Base-by-base conservation (phyloP, 495 filamentous ascomycete genomes). In the Sphaerosporella brunnea region DNA sequence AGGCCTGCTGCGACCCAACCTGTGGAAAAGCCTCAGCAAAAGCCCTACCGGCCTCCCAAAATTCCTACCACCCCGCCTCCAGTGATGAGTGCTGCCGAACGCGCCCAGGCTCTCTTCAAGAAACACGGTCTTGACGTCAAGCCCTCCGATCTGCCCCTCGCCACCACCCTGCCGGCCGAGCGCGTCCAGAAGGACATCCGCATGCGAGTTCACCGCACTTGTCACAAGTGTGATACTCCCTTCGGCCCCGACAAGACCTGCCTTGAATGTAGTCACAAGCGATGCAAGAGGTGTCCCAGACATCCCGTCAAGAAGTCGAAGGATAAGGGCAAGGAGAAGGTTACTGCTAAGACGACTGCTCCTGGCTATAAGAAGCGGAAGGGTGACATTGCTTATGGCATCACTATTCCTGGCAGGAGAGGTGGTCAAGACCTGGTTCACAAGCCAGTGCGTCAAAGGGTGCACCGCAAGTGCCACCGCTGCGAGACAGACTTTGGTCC, bases 181-280 rank as follows among this genome's bases (percentile, higher is more conserved):
- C 80, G 88, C 21, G 78, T 94, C 15, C 77, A 88, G 61, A 93
- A 88, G 64, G 76, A 82, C 15, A 84, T 94, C 51, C 81, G 84
- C 52, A 92, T 96, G 80, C 75, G 88, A 25, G 79, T 94, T 28
- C 87, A 83, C 54, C 79, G 82, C 45, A 76, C 69, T 47, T 92
- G 84, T 56, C 84, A 92, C 59, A 73, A 71, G 49, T 92, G 84
- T 62, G 70, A 79, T 51, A 76, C 77, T 2, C 70, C 70, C 15
- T 92, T 79, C 62, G 82, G 80, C 40, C 62, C 70, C 16, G 75
- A 78, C 48, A 84, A 77, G 58, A 64, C 74, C 36, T 92, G 84
- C 63, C 62, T 66, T 52, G 74, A 73, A 26, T 92, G 84, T 64
- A 69, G 78, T 50, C 84, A 92, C 64, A 69, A 65, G 36, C 71